These are phyloP conservation scores for Viola pubescens DNA, from an alignment of 441 rosid genomes.

Conservation along the genomic window DNA sequence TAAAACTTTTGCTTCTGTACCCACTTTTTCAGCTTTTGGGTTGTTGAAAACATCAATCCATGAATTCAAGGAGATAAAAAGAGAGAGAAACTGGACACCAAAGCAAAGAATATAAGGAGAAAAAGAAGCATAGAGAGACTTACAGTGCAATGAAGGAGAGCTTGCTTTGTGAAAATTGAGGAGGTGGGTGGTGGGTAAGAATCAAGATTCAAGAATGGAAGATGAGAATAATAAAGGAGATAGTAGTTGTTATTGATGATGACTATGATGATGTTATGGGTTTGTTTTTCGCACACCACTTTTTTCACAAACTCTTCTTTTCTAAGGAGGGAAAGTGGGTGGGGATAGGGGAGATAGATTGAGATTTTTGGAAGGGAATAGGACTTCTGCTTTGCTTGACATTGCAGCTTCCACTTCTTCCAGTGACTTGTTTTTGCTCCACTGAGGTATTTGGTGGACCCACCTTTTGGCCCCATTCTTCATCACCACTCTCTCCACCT, in stretches of 20 bases:
- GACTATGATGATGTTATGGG: constrained; percentile 18
- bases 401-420: constrained; percentile 45
- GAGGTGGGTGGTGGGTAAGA: constrained; percentile 37
- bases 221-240: constrained; percentile 1
- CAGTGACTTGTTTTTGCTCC: constrained; percentile 23
- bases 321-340: constrained; percentile 30
- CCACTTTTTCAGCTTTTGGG: constrained; percentile 1
- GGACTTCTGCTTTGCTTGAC: constrained; percentile 36
- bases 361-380: constrained; percentile 20
- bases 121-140: constrained; percentile 16
- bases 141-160: constrained; percentile 22
- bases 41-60: constrained; percentile 24
- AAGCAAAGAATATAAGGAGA: background rate
- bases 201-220: constrained; percentile 15
- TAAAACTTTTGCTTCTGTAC: constrained; percentile 1
- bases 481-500: constrained; percentile 21
- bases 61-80: constrained; percentile 32
- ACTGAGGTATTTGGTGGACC: constrained; percentile 40
- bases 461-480: constrained; percentile 27
- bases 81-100: constrained; percentile 3
- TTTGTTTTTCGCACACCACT: constrained; percentile 5
- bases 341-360: constrained; percentile 16
- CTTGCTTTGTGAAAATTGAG: constrained; percentile 31
- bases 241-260: background rate
- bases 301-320: background rate